A percentile compares a stretch with the other conserved stretches of the same genome.
These are phyloP conservation scores for Fusarium sp. DNA, from an alignment of 2,329 filamentous ascomycete genomes.

Conservation along the genomic window DNA sequence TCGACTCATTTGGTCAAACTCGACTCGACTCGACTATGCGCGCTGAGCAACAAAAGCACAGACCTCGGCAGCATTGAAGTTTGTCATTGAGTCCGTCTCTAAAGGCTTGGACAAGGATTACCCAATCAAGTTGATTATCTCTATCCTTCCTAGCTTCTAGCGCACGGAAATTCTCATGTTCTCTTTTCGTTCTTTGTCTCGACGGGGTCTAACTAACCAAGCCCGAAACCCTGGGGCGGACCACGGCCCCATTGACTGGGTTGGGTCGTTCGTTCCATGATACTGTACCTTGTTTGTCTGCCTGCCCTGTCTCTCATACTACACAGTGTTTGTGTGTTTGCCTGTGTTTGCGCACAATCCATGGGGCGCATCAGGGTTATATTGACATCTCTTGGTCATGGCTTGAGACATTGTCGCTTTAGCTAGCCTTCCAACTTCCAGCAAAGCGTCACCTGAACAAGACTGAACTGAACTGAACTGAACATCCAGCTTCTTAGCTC, in stretches of 20 bases:
- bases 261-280: constrained; percentile 1
- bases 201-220: constrained; percentile 6
- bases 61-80: constrained; percentile 24
- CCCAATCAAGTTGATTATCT: constrained; percentile 3
- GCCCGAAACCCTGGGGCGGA: constrained; percentile 10
- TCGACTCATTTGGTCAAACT: background rate
- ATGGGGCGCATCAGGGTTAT: constrained; percentile 25
- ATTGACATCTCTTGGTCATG: constrained; percentile 11
- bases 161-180: constrained; percentile 3
- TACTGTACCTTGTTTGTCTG: background rate
- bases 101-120: constrained; percentile 12
- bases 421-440: background rate
- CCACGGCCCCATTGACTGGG: constrained; percentile 33
- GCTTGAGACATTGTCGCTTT: background rate
- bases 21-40: constrained; percentile 7
- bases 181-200: constrained; percentile 13
- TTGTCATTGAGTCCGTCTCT: constrained; percentile 16
- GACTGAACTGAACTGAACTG: background rate
- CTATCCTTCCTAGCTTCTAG: background rate
- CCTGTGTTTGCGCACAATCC: constrained; percentile 19
- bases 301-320: constrained; percentile 4
- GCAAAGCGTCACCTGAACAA: background rate
- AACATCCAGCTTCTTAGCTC: constrained; percentile 7
- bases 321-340: constrained; percentile 30
- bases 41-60: constrained; percentile 27